Conservation (phyloP, 208 protist species). For the Trypanosoma lewisi region DNA sequence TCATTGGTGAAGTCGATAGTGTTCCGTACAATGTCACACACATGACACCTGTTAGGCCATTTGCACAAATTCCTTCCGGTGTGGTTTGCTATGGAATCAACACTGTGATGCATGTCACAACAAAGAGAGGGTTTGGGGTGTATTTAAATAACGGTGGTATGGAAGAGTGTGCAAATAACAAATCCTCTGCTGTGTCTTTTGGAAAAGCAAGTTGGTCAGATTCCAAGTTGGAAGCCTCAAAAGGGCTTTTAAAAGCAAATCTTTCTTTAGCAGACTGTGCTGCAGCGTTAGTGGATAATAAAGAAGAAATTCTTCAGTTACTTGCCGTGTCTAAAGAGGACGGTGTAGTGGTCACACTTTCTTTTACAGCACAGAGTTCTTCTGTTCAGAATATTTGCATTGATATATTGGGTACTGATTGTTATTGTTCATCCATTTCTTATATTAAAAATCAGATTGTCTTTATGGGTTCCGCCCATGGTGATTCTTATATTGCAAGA, state of each 20-base stretch:
- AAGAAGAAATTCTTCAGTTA: conserved; percentile 29
- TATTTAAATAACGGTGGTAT: conserved; percentile 71
- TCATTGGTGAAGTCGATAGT: conserved; percentile 77
- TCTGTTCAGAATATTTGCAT: conserved; percentile 40
- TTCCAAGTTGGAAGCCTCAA: conserved; percentile 38
- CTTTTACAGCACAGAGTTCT: conserved; percentile 46
- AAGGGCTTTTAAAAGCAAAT: conserved; percentile 59
- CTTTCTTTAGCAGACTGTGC: conserved; percentile 67
- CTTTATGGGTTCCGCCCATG: conserved; percentile 60
- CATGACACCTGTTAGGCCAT: conserved; percentile 65
- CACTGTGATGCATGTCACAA: conserved; percentile 78
- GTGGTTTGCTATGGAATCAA: conserved; percentile 75
- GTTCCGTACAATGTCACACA: conserved; percentile 80
- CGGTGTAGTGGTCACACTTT: conserved; percentile 62
- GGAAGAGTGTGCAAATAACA: conserved; percentile 60
- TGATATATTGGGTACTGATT: conserved; percentile 55
- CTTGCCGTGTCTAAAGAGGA: conserved; percentile 72
- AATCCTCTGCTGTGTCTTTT: conserved; percentile 46
- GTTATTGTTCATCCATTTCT: conserved; percentile 36
- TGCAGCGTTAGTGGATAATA: conserved; percentile 12
- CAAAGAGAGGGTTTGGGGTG: conserved; percentile 71
- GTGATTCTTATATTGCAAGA: conserved; percentile 57
- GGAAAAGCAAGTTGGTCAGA: conserved; percentile 51
- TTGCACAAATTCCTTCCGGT: conserved; percentile 58
- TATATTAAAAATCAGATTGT: conserved; percentile 19